These are phyloP conservation scores for Pyrus communis DNA, from an alignment of 306 rosid genomes.

Conservation along the genomic window DNA sequence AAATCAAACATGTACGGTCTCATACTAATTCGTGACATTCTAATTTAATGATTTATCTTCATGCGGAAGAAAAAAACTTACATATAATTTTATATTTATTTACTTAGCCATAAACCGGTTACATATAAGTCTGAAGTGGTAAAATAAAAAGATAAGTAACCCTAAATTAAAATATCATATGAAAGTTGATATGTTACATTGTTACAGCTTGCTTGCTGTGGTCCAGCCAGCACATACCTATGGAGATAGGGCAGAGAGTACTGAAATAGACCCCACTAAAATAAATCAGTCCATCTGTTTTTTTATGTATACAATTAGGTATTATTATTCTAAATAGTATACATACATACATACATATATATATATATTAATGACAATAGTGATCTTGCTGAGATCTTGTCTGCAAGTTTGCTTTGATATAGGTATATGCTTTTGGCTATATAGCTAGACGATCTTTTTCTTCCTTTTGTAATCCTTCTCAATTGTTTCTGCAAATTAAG, in stretches of 20 bases:
- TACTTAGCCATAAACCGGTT: too few relatives aligned
- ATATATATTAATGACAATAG: constrained; percentile 22
- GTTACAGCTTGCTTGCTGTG: constrained; percentile 24
- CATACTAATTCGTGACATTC: too few relatives aligned
- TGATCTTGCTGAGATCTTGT: constrained; percentile 45
- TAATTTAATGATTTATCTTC: too few relatives aligned
- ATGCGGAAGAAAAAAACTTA: too few relatives aligned
- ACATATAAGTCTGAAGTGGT: background rate
- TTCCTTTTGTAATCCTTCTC: constrained; percentile 39
- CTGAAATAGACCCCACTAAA: constrained; percentile 31
- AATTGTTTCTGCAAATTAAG: constrained; percentile 46
- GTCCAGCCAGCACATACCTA: constrained; percentile 37
- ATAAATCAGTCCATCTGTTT: constrained; percentile 53
- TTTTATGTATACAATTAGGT: constrained; percentile 46
- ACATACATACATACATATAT: constrained; percentile 27
- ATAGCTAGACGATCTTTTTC: constrained; percentile 43
- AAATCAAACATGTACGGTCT: background rate
- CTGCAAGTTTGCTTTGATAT: constrained; percentile 43
- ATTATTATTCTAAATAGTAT: constrained; percentile 54
- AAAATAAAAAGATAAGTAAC: constrained; percentile 10
- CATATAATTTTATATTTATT: background rate
- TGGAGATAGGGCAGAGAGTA: constrained; percentile 17
- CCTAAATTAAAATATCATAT: constrained; percentile 10
- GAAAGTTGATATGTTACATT: constrained; percentile 16
- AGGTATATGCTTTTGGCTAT: constrained; percentile 49